A percentile compares a stretch with the other conserved stretches of the same genome.
Evolutionary conservation across 1,139 yeast species (phyloP).

Genomic region (Blastobotrys persicus): DNA sequence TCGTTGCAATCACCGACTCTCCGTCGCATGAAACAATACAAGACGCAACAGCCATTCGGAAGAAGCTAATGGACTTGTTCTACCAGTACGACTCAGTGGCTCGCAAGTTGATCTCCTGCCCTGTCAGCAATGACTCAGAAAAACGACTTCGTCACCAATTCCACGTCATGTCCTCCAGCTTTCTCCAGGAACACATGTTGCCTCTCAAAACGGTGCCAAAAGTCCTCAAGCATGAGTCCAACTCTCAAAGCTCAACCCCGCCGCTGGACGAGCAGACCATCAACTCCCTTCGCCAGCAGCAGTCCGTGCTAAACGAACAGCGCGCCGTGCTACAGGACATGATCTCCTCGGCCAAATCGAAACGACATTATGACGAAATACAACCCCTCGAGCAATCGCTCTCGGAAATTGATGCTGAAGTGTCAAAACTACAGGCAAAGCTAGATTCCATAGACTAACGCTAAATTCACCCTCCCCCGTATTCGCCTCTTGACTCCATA

Average conservation of each 20-base stretch:
- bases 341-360: constrained; percentile 59
- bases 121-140: constrained; percentile 40
- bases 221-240: constrained; percentile 34
- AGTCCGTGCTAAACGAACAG: constrained; percentile 88
- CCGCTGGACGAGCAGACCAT: constrained; percentile 17
- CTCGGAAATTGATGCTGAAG: constrained; percentile 55
- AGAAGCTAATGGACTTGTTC: constrained; percentile 45
- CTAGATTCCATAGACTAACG: background rate
- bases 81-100: constrained; percentile 46
- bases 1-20: constrained; percentile 37
- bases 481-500: no score
- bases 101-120: constrained; percentile 39
- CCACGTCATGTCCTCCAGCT: constrained; percentile 46
- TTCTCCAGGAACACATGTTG: constrained; percentile 54
- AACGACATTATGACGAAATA: constrained; percentile 76
- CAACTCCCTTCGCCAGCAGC: constrained; percentile 58
- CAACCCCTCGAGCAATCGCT: constrained; percentile 58
- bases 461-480: no score
- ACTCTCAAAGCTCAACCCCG: constrained; percentile 1
- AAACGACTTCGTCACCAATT: constrained; percentile 46
- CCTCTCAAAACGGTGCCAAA: constrained; percentile 51
- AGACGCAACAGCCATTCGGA: constrained; percentile 43
- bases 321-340: constrained; percentile 63
- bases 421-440: constrained; percentile 28
- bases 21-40: constrained; percentile 34